phyloP scores from a whole-genome alignment of 371 early-diverging fungal genomes.

The Zopfochytrium polystomum region DNA sequence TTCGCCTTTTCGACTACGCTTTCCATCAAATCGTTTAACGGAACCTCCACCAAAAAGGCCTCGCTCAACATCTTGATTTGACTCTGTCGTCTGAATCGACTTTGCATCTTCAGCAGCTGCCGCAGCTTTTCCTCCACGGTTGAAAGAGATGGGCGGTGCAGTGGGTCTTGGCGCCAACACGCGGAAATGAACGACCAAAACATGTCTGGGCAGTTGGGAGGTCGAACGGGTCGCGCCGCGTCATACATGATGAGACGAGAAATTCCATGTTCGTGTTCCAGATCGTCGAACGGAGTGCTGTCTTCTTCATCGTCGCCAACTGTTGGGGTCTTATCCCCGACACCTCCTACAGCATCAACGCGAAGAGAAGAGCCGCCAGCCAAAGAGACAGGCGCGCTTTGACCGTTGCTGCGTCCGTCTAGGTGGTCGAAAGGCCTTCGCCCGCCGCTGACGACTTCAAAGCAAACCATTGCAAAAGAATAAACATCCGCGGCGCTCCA shows the following conservation, averaged over 20 bases:
- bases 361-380: no score
- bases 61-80: conserved; percentile 23
- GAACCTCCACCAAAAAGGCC: conserved; percentile 29
- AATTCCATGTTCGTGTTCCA: conserved; percentile 19
- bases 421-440: neutral
- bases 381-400: no score
- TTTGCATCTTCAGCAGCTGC: conserved; percentile 21
- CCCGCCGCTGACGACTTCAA: conserved; percentile 7
- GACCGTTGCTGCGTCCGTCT: conserved; percentile 29
- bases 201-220: conserved; percentile 14
- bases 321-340: conserved; percentile 13
- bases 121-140: conserved; percentile 17
- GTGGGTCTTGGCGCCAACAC: conserved; percentile 28
- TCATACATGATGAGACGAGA: conserved; percentile 23
- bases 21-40: conserved; percentile 24
- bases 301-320: conserved; percentile 12
- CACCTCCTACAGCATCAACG: conserved; percentile 37
- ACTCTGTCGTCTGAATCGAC: conserved; percentile 19
- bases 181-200: conserved; percentile 22
- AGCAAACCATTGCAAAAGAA: conserved; percentile 9
- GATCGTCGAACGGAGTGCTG: conserved; percentile 17
- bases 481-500: conserved; percentile 2
- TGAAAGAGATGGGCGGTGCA: conserved; percentile 23
- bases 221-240: conserved; percentile 13
- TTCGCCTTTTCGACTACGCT: conserved; percentile 7